Evolutionary conservation across 2,329 filamentous ascomycete species (phyloP), one percentile per base, ranked within the genome.

Genomic region (Neofusicoccum cordaticola): DNA sequence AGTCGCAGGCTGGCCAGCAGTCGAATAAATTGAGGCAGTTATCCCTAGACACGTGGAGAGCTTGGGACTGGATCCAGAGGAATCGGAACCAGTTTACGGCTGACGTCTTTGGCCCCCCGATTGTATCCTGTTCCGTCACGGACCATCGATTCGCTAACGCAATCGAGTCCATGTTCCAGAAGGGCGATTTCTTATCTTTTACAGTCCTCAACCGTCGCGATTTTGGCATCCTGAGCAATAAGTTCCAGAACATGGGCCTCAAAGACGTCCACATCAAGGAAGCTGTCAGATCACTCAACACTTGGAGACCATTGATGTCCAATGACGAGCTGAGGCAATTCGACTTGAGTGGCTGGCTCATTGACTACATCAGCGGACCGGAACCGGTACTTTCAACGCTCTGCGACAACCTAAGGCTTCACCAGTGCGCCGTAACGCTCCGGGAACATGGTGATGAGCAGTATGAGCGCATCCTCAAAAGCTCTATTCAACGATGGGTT

Each of bases 341-440:
- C 41, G 92, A 92, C 0, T 85, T 99, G 57, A 90, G 96, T 68
- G 88, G 89, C 1, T 97, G 90, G 79, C 88, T 92, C 0, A 82
- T 91, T 31, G 90, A 98, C 72, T 91, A 85, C 65, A 74, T 99
- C 5, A 84, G 88, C 39, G 95, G 94, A 0, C 96, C 96, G 0
- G 87, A 89, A 1, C 85, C 91, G 1, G 91, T 99, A 1, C 80
- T 98, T 39, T 90, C 92, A 6, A 95, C 96, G 90, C 85, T 99
- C 22, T 97, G 93, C 75, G 85, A 87, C 12, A 89, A 91, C 69
- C 86, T 84, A 65, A 84, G 81, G 62, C 77, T 97, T 6, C 87
- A 96, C 70, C 80, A 81, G 31, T 88, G 89, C 5, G 92, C 87
- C 0, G 84, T 94, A 50, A 82, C 85, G 15, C 79, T 88, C 13